These are phyloP conservation scores for Phytophthora constricta DNA, from an alignment of 352 stramenopile species.

Conservation along the genomic window DNA sequence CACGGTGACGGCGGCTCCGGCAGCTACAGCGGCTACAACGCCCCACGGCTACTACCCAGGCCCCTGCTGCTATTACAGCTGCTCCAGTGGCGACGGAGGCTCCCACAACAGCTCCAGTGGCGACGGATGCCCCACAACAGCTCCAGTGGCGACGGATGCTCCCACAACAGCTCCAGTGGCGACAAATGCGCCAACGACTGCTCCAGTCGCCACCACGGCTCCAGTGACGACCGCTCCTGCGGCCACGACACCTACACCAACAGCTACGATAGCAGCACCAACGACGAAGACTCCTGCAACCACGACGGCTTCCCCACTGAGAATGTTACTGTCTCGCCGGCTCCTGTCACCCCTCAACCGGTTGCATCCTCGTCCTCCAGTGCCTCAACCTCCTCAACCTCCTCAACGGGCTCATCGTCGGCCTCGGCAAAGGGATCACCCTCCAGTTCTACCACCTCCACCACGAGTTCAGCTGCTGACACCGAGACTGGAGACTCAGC, in stretches of 20 bases:
- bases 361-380: constrained; percentile 15
- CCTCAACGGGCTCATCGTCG: constrained; percentile 8
- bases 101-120: background rate
- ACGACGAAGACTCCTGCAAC: constrained; percentile 14
- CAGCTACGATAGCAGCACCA: background rate
- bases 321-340: background rate
- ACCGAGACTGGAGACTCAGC: constrained; percentile 6
- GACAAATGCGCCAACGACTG: background rate
- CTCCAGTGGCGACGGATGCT: background rate
- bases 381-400: constrained; percentile 16
- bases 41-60: too few species aligned
- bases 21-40: constrained; percentile 1
- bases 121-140: constrained; percentile 10
- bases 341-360: constrained; percentile 16
- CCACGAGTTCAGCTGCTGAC: constrained; percentile 10
- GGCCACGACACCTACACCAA: constrained; percentile 3
- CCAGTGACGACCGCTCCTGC: constrained; percentile 7
- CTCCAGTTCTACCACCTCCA: constrained; percentile 3
- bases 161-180: background rate
- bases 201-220: constrained; percentile 10
- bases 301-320: constrained; percentile 15
- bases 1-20: background rate
- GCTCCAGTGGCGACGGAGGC: background rate
- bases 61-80: background rate
- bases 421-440: constrained; percentile 10